Evolutionary conservation across 1,284 basidiomycete species (phyloP), one percentile per base, ranked within the genome.

Genomic region (Tilletia caries): DNA sequence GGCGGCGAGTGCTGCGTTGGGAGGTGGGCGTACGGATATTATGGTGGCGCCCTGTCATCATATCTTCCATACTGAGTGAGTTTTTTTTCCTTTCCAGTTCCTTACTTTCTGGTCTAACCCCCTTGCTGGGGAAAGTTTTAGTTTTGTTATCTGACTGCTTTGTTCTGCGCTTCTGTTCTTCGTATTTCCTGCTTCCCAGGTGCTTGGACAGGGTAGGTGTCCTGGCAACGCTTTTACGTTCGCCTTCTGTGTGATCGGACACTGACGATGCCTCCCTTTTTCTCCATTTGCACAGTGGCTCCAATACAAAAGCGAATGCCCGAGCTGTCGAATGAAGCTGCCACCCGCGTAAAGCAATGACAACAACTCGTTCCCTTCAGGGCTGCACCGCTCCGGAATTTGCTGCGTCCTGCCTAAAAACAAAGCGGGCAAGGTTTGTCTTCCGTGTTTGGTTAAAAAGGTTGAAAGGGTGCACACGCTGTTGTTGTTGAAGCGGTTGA

Each of bases 31-130:
- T 6, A 67, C 37, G 3, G 66, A 67, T 25, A 67, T 67, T 34
- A 71, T 71, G 71, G 69, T 79, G n/a, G 75, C 81, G n/a, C 81
- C 81, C 15, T 82, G 81, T 50, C 70, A 75, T 41, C 81, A 82
- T 44, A 66, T 78, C 6, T 70, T 74, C 23, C 81, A 82, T 43
- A 78, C 78, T 1, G 69, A 71, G 46, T 82, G 81, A 62, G 58
- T 62, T 3, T 52, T 44, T 10, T 44, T 44, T n/a, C n/a, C 12
- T 4, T 23, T 2, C 29, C 2, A 15, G 1, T 54, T 23, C 27
- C 12, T 4, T 23, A 29, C 27, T 18, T 23, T 27, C 15, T 54
- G 52, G 29, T 15, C 20, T 29, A 27, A 27, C 3, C 13, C n/a
- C n/a, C n/a, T n/a, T n/a, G n/a, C n/a, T n/a, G n/a, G n/a, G n/a